These are phyloP conservation scores for Acidiella bohemica DNA, from an alignment of 495 filamentous ascomycete species.

Conservation along the genomic window DNA sequence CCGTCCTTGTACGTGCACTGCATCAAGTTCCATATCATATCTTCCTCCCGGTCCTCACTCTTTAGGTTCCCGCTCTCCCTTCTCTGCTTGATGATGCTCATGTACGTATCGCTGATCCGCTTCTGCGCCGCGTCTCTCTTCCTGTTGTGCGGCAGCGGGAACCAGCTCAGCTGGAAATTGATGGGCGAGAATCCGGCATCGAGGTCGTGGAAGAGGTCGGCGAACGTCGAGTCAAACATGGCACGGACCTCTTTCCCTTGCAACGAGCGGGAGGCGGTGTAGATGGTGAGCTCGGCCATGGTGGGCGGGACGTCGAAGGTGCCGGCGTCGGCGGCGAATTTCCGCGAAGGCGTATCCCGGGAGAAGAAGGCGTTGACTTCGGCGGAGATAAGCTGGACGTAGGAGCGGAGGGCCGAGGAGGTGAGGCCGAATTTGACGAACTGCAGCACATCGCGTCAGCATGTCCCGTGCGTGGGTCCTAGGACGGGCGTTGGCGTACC, in stretches of 20 bases:
- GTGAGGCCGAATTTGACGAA: constrained; percentile 56
- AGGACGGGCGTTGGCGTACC: constrained; percentile 29
- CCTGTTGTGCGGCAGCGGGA: constrained; percentile 48
- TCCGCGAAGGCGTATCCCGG: constrained; percentile 19
- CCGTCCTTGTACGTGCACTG: constrained; percentile 49
- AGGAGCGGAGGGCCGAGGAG: constrained; percentile 46
- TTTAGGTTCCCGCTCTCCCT: constrained; percentile 20
- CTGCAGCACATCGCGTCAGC: constrained; percentile 23
- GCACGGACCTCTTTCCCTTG: constrained; percentile 53
- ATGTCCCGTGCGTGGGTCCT: background rate
- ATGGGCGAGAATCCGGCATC: constrained; percentile 53
- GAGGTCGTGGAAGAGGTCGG: constrained; percentile 51
- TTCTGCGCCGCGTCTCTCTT: constrained; percentile 44
- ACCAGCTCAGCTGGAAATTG: constrained; percentile 53
- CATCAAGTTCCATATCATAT: constrained; percentile 62
- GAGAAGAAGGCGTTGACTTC: constrained; percentile 40
- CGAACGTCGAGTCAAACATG: constrained; percentile 47
- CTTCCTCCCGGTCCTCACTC: constrained; percentile 30
- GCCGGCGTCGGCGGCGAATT: constrained; percentile 37
- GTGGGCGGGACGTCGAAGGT: constrained; percentile 40
- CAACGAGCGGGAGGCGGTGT: constrained; percentile 50
- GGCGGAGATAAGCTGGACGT: constrained; percentile 42
- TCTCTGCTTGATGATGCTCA: constrained; percentile 44
- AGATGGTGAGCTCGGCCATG: constrained; percentile 51
- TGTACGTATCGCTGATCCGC: constrained; percentile 46